Conservation (phyloP, 2,329 filamentous ascomycete genomes). For the Penicillium aurantiogriseum region DNA sequence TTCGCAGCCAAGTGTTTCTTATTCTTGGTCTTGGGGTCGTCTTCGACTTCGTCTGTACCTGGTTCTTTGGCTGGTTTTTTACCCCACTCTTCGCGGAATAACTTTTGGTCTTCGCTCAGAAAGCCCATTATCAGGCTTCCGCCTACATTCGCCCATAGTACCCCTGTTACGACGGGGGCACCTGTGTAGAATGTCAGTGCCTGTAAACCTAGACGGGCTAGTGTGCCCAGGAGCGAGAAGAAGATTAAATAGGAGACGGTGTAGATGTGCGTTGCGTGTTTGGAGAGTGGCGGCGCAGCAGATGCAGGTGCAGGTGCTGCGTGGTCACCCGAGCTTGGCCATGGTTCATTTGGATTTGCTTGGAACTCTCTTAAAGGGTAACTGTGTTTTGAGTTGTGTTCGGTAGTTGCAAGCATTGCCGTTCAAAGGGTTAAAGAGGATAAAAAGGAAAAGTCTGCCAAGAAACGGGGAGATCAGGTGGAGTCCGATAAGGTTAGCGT, state of each 20-base stretch:
- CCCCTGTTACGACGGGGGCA: constrained; percentile 69
- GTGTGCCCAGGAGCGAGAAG: constrained; percentile 80
- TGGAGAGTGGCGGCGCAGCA: constrained; percentile 43
- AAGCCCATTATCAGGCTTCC: constrained; percentile 85
- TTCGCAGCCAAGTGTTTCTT: constrained; percentile 65
- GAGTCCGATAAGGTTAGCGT: constrained; percentile 6
- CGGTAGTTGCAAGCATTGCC: background rate
- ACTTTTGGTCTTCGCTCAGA: constrained; percentile 70
- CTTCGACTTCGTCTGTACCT: constrained; percentile 24
- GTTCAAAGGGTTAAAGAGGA: background rate
- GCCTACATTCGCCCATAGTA: constrained; percentile 83
- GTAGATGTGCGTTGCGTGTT: constrained; percentile 60
- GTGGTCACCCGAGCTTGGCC: constrained; percentile 14
- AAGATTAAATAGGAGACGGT: constrained; percentile 79
- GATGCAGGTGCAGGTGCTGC: constrained; percentile 12
- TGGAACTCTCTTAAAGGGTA: background rate
- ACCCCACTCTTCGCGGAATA: constrained; percentile 71
- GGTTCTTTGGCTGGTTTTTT: constrained; percentile 23
- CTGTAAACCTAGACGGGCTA: constrained; percentile 77
- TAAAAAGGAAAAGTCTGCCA: constrained; percentile 3
- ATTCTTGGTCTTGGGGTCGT: background rate
- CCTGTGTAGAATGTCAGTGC: constrained; percentile 77
- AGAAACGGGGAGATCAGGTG: constrained; percentile 8
- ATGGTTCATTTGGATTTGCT: constrained; percentile 1
- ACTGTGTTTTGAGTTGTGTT: background rate